phyloP scores from a whole-genome alignment of 306 rosid genomes.

The Acacia crassicarpa region DNA sequence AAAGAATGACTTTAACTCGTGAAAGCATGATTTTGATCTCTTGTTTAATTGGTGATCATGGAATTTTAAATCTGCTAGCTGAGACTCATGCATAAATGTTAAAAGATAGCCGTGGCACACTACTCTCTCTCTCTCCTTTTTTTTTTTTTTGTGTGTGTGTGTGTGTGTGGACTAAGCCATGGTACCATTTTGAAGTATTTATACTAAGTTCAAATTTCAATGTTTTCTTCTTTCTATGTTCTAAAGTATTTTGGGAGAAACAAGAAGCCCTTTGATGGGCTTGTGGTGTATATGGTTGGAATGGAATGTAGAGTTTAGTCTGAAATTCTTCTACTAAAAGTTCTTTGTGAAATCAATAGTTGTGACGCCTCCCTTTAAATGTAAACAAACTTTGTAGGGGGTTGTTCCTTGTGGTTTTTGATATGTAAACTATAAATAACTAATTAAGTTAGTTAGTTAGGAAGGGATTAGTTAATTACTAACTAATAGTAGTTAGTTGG shows the following conservation, averaged over 20 bases:
- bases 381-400: background rate
- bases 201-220: background rate
- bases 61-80: background rate
- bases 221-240: background rate
- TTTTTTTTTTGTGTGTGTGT: background rate
- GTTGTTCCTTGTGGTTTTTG: too few species aligned
- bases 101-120: background rate
- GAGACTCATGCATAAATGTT: background rate
- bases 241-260: background rate
- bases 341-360: background rate
- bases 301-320: background rate
- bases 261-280: background rate
- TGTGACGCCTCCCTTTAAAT: background rate
- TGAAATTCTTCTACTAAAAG: background rate
- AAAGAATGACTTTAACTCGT: background rate
- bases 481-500: too few species aligned
- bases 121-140: too few species aligned
- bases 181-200: background rate
- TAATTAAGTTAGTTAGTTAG: too few species aligned
- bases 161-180: background rate
- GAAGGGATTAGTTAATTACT: too few species aligned
- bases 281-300: background rate
- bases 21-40: background rate
- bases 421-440: too few species aligned
- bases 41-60: background rate